These are phyloP conservation scores for Penicillium vulpinum DNA, from an alignment of 2,329 filamentous ascomycete genomes.

Conservation along the genomic window DNA sequence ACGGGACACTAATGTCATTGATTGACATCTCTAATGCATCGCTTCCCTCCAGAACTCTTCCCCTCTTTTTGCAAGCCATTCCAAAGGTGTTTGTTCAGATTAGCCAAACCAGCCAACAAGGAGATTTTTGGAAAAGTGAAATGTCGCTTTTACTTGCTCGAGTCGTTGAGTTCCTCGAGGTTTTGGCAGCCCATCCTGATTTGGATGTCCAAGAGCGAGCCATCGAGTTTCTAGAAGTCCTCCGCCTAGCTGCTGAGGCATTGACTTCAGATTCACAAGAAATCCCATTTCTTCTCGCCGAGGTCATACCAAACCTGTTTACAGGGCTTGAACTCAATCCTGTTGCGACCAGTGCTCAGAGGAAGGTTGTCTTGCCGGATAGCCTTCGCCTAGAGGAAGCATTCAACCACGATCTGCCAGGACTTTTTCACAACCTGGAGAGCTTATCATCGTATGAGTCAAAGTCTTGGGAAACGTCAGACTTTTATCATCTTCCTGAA, in stretches of 20 bases:
- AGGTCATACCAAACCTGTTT: slow-evolving; percentile 87
- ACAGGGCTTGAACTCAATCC: slow-evolving; percentile 86
- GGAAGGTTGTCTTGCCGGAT: slow-evolving; percentile 77
- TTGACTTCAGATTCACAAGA: slow-evolving; percentile 50
- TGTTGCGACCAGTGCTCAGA: slow-evolving; percentile 77
- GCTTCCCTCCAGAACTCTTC: slow-evolving; percentile 66
- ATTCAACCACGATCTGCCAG: slow-evolving; percentile 73
- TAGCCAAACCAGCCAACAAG: slow-evolving; percentile 63
- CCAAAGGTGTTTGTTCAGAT: slow-evolving; percentile 81
- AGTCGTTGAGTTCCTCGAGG: slow-evolving; percentile 78
- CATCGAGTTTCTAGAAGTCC: slow-evolving; percentile 86
- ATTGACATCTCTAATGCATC: slow-evolving; percentile 65
- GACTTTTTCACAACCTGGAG: slow-evolving; percentile 62
- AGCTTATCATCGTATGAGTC: slow-evolving; percentile 36
- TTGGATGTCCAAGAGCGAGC: slow-evolving; percentile 94
- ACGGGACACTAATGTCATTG: slow-evolving; percentile 71
- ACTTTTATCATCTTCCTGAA: slow-evolving; percentile 44
- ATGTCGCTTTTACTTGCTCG: slow-evolving; percentile 76
- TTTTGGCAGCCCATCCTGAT: slow-evolving; percentile 75
- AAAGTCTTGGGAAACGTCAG: slow-evolving; percentile 13
- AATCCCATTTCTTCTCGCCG: slow-evolving; percentile 79
- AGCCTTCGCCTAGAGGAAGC: slow-evolving; percentile 76
- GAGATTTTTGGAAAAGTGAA: slow-evolving; percentile 73
- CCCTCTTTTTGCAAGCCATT: slow-evolving; percentile 77
- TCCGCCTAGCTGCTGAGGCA: slow-evolving; percentile 84